Conservation (phyloP, 1,139 yeast genomes). For the Suhomyces bribrorum region DNA sequence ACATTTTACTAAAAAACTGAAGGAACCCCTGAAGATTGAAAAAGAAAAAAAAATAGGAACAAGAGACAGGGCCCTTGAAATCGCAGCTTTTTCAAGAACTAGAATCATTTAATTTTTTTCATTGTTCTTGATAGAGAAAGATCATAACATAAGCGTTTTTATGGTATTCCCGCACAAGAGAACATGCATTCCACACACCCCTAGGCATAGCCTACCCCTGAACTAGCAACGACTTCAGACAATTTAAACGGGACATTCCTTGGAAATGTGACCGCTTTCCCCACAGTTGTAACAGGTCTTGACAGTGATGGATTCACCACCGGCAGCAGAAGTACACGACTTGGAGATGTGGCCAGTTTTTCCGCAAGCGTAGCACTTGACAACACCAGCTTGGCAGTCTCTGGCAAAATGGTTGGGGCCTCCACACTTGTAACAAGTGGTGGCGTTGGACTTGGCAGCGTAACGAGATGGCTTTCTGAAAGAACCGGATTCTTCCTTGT, state of each 20-base stretch:
- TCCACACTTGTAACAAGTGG: slow-evolving; percentile 88
- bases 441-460: slow-evolving; percentile 29
- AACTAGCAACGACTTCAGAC: not conserved
- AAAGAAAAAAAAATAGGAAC: too few species aligned
- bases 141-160: not conserved
- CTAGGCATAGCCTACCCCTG: not conserved
- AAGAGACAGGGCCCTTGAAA: too few species aligned
- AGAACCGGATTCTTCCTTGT: slow-evolving; percentile 32
- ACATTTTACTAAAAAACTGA: too few species aligned
- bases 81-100: too few species aligned
- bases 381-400: slow-evolving; percentile 75
- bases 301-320: slow-evolving; percentile 40
- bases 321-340: slow-evolving; percentile 63
- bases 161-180: not conserved
- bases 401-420: slow-evolving; percentile 93
- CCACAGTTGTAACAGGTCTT: slow-evolving; percentile 60
- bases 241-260: slow-evolving; percentile 57
- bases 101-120: too few species aligned
- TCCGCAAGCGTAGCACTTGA: slow-evolving; percentile 92
- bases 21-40: not conserved
- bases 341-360: slow-evolving; percentile 85
- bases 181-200: not conserved
- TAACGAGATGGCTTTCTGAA: slow-evolving; percentile 18
- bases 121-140: not conserved
- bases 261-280: slow-evolving; percentile 36